A percentile compares a stretch with the other conserved stretches of the same genome.
Evolutionary conservation across 306 rosid species (phyloP).

Genomic region (Purshia tridentata): DNA sequence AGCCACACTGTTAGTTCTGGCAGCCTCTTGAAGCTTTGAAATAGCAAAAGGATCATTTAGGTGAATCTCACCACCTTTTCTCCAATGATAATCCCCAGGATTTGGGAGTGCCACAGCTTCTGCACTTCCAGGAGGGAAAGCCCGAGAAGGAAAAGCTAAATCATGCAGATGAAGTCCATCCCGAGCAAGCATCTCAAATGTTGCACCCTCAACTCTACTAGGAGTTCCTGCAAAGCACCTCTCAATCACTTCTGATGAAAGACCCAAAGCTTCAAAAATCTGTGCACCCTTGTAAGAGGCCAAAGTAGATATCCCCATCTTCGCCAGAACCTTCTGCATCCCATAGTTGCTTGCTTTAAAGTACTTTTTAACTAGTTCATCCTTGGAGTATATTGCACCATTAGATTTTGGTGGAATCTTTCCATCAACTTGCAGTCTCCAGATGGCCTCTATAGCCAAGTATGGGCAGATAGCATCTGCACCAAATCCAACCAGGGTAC

Average conservation of each 20-base stretch:
- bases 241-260: conserved; percentile 86
- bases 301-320: conserved; percentile 99
- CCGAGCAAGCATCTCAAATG: conserved; percentile 83
- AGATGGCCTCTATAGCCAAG: conserved; percentile 84
- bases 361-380: conserved; percentile 78
- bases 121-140: conserved; percentile 83
- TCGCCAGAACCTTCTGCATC: conserved; percentile 99
- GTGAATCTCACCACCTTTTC: conserved; percentile 98
- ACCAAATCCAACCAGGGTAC: conserved; percentile 93
- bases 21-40: conserved; percentile 94
- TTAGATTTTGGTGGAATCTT: conserved; percentile 76
- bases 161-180: conserved; percentile 84
- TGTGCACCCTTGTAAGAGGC: conserved; percentile 99
- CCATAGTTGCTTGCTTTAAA: conserved; percentile 92
- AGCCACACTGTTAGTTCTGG: conserved; percentile 81
- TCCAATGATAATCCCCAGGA: conserved; percentile 99
- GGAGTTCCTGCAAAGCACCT: conserved; percentile 98
- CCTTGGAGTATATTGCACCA: conserved; percentile 70
- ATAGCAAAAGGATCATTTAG: conserved; percentile 95
- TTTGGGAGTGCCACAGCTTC: conserved; percentile 93
- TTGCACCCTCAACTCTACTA: conserved; percentile 98
- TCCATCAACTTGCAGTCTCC: conserved; percentile 95
- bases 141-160: conserved; percentile 79
- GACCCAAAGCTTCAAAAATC: conserved; percentile 97
- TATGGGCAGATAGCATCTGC: conserved; percentile 97